Evolutionary conservation across 2,329 filamentous ascomycete species (phyloP).

Genomic region (Hypoxylon sp.): DNA sequence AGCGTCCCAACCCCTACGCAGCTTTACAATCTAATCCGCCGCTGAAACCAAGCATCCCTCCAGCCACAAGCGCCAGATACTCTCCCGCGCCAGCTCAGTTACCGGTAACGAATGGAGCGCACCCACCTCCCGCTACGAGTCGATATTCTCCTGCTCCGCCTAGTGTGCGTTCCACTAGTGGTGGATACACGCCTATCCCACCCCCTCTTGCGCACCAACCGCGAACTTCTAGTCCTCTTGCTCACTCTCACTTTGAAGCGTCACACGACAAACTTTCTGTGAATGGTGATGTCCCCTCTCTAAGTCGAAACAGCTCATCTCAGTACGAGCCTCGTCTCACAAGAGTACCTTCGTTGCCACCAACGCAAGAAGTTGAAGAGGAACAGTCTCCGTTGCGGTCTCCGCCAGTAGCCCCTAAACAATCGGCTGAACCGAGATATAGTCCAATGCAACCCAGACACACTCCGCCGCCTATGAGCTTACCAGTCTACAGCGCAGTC

Average conservation of each 20-base stretch:
- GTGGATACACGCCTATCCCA: slow-evolving; percentile 58
- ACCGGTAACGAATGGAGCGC: slow-evolving; percentile 55
- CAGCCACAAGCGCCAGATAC: slow-evolving; percentile 62
- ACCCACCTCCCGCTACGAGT: slow-evolving; percentile 56
- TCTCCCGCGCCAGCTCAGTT: slow-evolving; percentile 68
- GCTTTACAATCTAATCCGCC: slow-evolving; percentile 55
- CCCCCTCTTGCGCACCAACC: slow-evolving; percentile 70
- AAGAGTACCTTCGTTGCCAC: slow-evolving; percentile 68
- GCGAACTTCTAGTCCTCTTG: slow-evolving; percentile 74
- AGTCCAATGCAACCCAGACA: slow-evolving; percentile 57
- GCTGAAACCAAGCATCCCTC: slow-evolving; percentile 52
- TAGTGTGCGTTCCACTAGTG: slow-evolving; percentile 54
- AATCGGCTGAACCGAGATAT: slow-evolving; percentile 54
- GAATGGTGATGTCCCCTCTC: slow-evolving; percentile 57
- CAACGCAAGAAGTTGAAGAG: slow-evolving; percentile 73
- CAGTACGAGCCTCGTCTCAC: slow-evolving; percentile 67
- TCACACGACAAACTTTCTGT: slow-evolving; percentile 56
- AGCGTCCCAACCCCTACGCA: slow-evolving; percentile 67
- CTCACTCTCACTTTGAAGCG: slow-evolving; percentile 74
- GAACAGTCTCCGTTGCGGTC: slow-evolving; percentile 57
- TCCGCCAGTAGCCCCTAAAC: slow-evolving; percentile 44
- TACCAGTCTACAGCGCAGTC: slow-evolving; percentile 57
- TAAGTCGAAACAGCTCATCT: slow-evolving; percentile 65
- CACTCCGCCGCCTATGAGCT: slow-evolving; percentile 63
- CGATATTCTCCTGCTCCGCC: slow-evolving; percentile 68